Conservation (phyloP, 495 filamentous ascomycete species). For the Penicillium dipodomyicola region DNA sequence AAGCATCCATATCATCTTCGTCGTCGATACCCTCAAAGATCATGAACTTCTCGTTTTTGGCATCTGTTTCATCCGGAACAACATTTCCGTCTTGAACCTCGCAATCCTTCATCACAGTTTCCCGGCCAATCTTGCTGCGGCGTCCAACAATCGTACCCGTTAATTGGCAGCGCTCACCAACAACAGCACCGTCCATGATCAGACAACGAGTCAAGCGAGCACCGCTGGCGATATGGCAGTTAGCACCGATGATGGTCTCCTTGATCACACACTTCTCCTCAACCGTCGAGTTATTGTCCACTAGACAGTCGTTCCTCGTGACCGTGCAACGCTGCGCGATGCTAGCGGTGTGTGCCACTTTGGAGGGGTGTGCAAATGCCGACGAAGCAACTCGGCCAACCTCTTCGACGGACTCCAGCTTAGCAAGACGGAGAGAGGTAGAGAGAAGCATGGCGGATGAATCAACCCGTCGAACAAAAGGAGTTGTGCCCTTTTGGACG, state of each 20-base stretch:
- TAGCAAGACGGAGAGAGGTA: slow-evolving; percentile 82
- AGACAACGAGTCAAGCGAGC: slow-evolving; percentile 79
- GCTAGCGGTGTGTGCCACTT: slow-evolving; percentile 75
- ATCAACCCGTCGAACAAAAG: slow-evolving; percentile 82
- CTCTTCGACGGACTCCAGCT: slow-evolving; percentile 67
- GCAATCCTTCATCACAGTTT: slow-evolving; percentile 75
- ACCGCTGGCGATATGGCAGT: slow-evolving; percentile 76
- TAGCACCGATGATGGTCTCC: slow-evolving; percentile 80
- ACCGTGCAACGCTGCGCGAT: slow-evolving; percentile 76
- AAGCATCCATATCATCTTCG: slow-evolving; percentile 40
- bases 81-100: slow-evolving; percentile 83
- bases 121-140: slow-evolving; percentile 70
- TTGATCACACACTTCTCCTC: slow-evolving; percentile 83
- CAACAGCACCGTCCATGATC: slow-evolving; percentile 83
- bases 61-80: slow-evolving; percentile 79
- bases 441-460: slow-evolving; percentile 75
- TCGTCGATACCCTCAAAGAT: slow-evolving; percentile 66
- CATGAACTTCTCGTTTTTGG: slow-evolving; percentile 84
- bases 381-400: slow-evolving; percentile 55
- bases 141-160: slow-evolving; percentile 81
- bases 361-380: slow-evolving; percentile 69
- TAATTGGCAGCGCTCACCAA: slow-evolving; percentile 72
- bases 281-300: slow-evolving; percentile 82
- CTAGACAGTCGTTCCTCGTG: slow-evolving; percentile 68
- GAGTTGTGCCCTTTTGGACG: slow-evolving; percentile 55